Evolutionary conservation across 768 basidiomycete species (phyloP), one percentile per base, ranked within the genome.

Genomic region (Jaapia argillacea): DNA sequence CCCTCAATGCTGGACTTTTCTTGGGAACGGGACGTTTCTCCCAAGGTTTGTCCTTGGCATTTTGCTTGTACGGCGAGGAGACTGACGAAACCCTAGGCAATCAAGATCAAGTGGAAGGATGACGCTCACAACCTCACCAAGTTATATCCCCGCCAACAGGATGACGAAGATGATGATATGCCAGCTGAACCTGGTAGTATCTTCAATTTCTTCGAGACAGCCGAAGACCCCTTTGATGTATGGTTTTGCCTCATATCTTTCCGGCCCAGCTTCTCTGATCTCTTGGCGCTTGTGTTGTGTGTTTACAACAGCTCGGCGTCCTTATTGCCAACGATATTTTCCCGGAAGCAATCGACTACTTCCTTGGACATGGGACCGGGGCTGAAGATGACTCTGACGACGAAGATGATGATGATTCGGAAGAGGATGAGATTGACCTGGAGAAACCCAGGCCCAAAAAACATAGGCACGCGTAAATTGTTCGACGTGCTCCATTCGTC

Each of bases 381-480:
- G 78, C 77, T 16, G 77, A 80, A 18, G 47, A 71, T 33, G 74
- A 72, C 31, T 80, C 82, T 25, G 80, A 80, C 12, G 78, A 80
- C 36, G 74, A 74, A 24, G 72, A 76, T 5, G 74, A 75, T 5
- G 79, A 82, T 10, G 79, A 81, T 5, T 82, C 85, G 3, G 81
- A 83, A 24, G 84, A 86, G 21, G 81, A 86, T 20, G 88, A 90
- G 60, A 91, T 91, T 63, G 88, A 91, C 63, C 65, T 91, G 45
- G 88, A 91, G 61, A 83, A 85, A 62, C 88, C 87, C 35, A 71
- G 76, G 48, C 55, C 77, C 43, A 89, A 89, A 66, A 86, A 81
- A 65, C 77, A 53, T 46, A 66, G 73, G 64, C 77, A 75, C 56
- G 71, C 75, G 41, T 81, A 69, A 60, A 56, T 7, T 39, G 28